Percentiles rank a stretch among this genome's conserved stretches.
Conservation (phyloP, 805 yeast species). For the Pichia pseudocactophila region DNA sequence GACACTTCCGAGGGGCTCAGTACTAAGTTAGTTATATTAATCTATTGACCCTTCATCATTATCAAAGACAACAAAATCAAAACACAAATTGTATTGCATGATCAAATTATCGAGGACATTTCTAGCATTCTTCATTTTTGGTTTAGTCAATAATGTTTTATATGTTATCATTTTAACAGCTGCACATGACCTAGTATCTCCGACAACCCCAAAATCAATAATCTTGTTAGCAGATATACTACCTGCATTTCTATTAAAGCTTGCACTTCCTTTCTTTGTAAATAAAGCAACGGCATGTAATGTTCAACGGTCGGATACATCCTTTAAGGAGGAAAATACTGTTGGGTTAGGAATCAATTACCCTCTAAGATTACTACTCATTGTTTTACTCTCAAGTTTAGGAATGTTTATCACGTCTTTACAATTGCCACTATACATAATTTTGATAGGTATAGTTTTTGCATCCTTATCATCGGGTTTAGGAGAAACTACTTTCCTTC, state of each 20-base stretch:
- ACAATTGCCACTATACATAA: constrained; percentile 28
- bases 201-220: constrained; percentile 71
- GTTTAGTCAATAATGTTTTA: constrained; percentile 77
- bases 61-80: too few relatives aligned
- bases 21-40: too few relatives aligned
- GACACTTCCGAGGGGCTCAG: too few relatives aligned
- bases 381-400: constrained; percentile 49
- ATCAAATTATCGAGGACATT: constrained; percentile 3
- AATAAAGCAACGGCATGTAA: constrained; percentile 50
- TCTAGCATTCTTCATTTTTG: constrained; percentile 66
- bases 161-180: constrained; percentile 89
- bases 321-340: too few relatives aligned
- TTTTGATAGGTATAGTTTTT: constrained; percentile 59
- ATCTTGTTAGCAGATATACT: constrained; percentile 80
- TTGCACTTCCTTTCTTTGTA: constrained; percentile 70
- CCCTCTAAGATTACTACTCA: constrained; percentile 37
- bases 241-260: constrained; percentile 69
- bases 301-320: too few relatives aligned
- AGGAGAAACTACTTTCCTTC: constrained; percentile 85
- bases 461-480: constrained; percentile 84
- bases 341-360: constrained; percentile 28
- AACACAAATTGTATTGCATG: neutral
- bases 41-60: too few relatives aligned
- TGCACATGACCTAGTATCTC: constrained; percentile 86
- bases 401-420: constrained; percentile 72